Evolutionary conservation across 2,329 filamentous ascomycete species (phyloP), one percentile per base, ranked within the genome.

Genomic region (Canariomyces notabilis): DNA sequence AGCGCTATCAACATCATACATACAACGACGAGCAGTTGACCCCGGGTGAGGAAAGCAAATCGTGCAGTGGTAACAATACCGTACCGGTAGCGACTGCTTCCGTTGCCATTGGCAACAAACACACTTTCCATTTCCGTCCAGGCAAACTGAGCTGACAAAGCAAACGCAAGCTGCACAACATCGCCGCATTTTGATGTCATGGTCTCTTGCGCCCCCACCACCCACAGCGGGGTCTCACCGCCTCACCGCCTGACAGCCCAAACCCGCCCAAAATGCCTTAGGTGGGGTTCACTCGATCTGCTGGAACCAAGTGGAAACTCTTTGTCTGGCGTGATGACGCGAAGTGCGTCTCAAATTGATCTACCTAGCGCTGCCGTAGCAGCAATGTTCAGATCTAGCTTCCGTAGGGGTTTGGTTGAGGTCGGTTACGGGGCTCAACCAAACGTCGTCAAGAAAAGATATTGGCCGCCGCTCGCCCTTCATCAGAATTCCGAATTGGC

Each of bases 331-430:
- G 26, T 29, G 3, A 19, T 2, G 14, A 20, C 9, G 22, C 34
- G 33, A 23, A n/a, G 8, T 36, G 3, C 37, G 51, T 46, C 51
- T 52, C 46, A 33, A 37, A 48, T 51, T 51, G 48, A 46, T 56
- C 55, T 57, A 57, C 51, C 55, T 57, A 57, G 46, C 43, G 46
- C 55, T 48, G 51, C 51, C 42, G 39, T 45, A 55, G 51, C 46
- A 54, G 48, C 48, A 51, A 53, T 50, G 43, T 46, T 50, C 53
- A 56, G 53, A 54, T 58, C 56, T 58, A 58, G 52, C 54, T 52
- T 46, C 48, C 50, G 47, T 52, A 44, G 26, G 9, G 4, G 14
- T 42, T 44, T 50, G 48, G 51, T 44, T 42, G 39, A 56, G 26
- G 34, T 40, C 50, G 39, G 36, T 44, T 34, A 36, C 35, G 45